Evolutionary conservation across 352 stramenopile genomes (phyloP).

Genomic region (Globisporangium rhizosaccharum): DNA sequence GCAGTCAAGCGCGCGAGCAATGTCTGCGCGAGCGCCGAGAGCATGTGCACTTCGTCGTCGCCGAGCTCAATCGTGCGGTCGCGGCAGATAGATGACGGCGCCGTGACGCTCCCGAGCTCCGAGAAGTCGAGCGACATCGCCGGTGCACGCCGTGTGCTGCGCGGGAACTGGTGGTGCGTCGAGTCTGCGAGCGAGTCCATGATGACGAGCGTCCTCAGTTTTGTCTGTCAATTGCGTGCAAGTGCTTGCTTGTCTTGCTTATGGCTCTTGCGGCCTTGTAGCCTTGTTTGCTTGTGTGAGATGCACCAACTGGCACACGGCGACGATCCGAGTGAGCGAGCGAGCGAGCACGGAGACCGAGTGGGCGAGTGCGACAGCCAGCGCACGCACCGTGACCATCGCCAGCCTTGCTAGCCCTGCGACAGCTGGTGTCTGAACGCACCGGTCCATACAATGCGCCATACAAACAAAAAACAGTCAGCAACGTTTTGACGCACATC

Average conservation of each 20-base stretch:
- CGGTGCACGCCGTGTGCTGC: background rate
- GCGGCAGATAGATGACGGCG: conserved; percentile 5
- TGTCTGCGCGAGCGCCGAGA: conserved; percentile 28
- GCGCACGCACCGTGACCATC: conserved; percentile 5
- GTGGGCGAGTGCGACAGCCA: too few relatives aligned
- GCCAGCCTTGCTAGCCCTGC: too few relatives aligned
- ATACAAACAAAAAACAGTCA: too few relatives aligned
- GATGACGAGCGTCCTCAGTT: background rate
- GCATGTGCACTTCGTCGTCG: conserved; percentile 45
- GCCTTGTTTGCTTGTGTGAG: background rate
- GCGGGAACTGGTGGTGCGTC: background rate
- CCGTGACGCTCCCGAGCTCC: conserved; percentile 4
- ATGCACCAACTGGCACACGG: too few relatives aligned
- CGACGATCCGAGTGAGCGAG: too few relatives aligned
- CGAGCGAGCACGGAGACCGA: background rate
- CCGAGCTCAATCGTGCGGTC: conserved; percentile 26
- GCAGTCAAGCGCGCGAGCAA: conserved; percentile 34
- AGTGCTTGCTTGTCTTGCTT: too few relatives aligned
- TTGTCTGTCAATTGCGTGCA: too few relatives aligned
- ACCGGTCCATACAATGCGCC: too few relatives aligned
- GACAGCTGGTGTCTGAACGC: too few relatives aligned
- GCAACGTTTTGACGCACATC: too few relatives aligned
- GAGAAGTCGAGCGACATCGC: conserved; percentile 1
- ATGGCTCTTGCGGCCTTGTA: conserved; percentile 4
- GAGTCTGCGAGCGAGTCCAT: background rate